Base-by-base conservation (phyloP, 257 asterid genomes). In the Orobanche coerulescens region DNA sequence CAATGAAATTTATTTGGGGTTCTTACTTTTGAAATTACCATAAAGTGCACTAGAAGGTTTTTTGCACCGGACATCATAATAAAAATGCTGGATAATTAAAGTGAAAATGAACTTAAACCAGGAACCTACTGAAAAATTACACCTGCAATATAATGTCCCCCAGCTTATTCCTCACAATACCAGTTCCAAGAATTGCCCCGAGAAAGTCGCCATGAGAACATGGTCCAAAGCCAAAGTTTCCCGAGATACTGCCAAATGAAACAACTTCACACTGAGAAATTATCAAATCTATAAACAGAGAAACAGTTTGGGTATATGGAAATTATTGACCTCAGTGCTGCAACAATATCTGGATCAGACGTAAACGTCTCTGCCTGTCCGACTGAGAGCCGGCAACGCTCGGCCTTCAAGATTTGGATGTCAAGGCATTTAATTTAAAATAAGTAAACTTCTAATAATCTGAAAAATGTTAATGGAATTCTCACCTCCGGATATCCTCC, bases 401-500 rank as follows among this genome's bases (percentile, higher is more conserved):
- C 96, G 71, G 97, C 98, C 98, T 92, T 58, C 5, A 64, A 72
- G 26, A 61, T 11, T 64, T 15, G 22, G 47, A 63, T 48, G 30
- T 1, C 26, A 64, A 61, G 34, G 23, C 20, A 34, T 52, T 46
- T 33, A 56, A n/a, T 6, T 18, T 47, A 60, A 60, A 36, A 65
- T 33, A 65, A 70, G 5, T 47, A 25, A 66, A 30, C 43, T 23
- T n/a, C 40, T 43, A 50, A 61, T 50, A 31, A 61, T 49, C 39
- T 46, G 3, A 58, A 42, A 59, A 7, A 44, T 4, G 13, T 30
- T 26, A n/a, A 31, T 11, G 28, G 52, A 55, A 31, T 69, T 40
- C 75, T 69, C 56, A 88, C 98, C 96, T 93, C 90, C 8, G 96
- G 98, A 66, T 89, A 89, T 76, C 98, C 98, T 73, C 98, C 97